Base-by-base conservation (phyloP, 495 filamentous ascomycete genomes). In the Polyplosphaeria fusca region DNA sequence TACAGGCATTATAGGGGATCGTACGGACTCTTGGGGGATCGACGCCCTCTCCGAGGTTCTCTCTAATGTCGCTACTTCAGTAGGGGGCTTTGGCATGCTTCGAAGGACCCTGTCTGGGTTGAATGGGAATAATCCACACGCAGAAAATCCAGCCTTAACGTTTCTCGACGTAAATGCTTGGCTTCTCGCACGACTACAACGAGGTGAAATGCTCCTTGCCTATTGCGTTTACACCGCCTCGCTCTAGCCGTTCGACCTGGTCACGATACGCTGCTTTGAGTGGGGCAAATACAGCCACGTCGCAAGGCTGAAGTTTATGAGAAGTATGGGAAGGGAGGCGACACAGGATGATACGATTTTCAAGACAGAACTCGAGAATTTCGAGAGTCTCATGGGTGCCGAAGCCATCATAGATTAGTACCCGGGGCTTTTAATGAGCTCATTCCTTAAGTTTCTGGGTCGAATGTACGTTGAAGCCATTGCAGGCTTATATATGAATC, bases 121-220 rank as follows among this genome's bases (percentile, higher is more conserved):
- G 41, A 60, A 55, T 26, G 41, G 43, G 27, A 47, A 60, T 25
- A 60, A 44, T 3, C 50, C 44, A 30, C 41, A 45, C 30, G 47
- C 42, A 46, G 50, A 19, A 18, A 41, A 60, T 1, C 41, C 32
- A 42, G 57, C 43, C n/a, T 32, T 47, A 26, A 60, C 49, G 25
- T 60, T 60, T 40, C 25, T 45, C 3, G 22, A 18, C 9, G 49
- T 48, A 32, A 55, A 55, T 14, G 40, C 50, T 39, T 43, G 47
- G 12, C 16, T 30, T 30, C 57, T 60, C 37, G 43, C 50, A 60
- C 28, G 42, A 42, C 57, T 55, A 24, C 47, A 60, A 13, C 22
- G 32, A 48, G 25, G 53, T 50, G 27, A 57, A 57, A 16, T 57
- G 53, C 53, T 47, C 53, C 25, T 57, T 57, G 43, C 46, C 45